Evolutionary conservation across 139 green algal genomes (phyloP).

Genomic region (Chlamydomonas sp.): DNA sequence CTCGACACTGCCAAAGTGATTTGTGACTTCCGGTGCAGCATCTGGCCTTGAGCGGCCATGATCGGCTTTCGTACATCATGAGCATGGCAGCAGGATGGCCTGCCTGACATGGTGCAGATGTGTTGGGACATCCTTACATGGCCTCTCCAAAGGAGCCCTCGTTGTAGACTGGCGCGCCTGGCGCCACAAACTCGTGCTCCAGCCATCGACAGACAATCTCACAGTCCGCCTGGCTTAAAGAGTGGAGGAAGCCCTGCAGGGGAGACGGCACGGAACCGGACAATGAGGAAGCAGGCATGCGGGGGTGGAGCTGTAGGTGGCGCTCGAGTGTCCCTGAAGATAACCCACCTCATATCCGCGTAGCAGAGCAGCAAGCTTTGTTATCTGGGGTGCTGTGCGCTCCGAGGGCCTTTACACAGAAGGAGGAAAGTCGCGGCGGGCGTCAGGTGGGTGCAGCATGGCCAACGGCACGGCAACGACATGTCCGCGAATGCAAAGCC

Average conservation of each 20-base stretch:
- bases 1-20: too few species aligned
- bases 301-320: not conserved
- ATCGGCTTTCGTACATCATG: not conserved
- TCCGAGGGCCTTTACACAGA: not conserved
- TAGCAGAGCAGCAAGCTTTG: conserved; percentile 1
- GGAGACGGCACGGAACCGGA: not conserved
- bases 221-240: not conserved
- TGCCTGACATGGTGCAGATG: too few species aligned
- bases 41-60: not conserved
- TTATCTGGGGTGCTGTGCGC: not conserved
- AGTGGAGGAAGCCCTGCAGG: conserved; percentile 19
- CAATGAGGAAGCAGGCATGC: not conserved
- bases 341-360: conserved; percentile 12
- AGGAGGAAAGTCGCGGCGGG: too few species aligned
- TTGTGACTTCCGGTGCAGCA: not conserved
- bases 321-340: not conserved
- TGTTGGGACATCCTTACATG: too few species aligned
- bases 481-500: too few species aligned
- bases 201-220: conserved; percentile 23
- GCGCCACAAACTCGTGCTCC: not conserved
- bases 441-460: too few species aligned
- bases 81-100: not conserved
- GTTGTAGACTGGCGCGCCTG: not conserved
- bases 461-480: too few species aligned
- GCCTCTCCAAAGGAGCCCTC: too few species aligned